phyloP scores from a whole-genome alignment of 2,329 filamentous ascomycete species.

The Didymellaceae sp. region DNA sequence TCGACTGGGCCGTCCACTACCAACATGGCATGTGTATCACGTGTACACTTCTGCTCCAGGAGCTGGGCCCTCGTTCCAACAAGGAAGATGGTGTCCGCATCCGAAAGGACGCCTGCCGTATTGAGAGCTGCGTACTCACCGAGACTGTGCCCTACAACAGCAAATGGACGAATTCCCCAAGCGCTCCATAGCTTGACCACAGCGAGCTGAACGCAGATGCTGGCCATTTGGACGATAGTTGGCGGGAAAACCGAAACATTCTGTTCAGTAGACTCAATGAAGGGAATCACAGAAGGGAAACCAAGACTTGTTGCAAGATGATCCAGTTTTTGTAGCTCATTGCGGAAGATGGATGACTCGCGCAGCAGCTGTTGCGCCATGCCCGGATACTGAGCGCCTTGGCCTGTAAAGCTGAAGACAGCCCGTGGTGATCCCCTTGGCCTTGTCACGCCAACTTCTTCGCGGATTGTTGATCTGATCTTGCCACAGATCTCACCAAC shows the following conservation, averaged over 20 bases:
- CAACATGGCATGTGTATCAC: not conserved
- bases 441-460: not conserved
- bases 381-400: slow-evolving; percentile 35
- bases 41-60: not conserved
- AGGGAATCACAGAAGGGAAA: not conserved
- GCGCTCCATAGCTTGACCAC: not conserved
- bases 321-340: not conserved
- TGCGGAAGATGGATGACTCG: not conserved
- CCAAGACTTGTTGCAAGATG: not conserved
- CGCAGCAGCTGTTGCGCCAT: not conserved
- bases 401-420: slow-evolving; percentile 50
- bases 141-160: slow-evolving; percentile 37
- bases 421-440: slow-evolving; percentile 16
- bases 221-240: not conserved
- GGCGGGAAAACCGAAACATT: not conserved
- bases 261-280: not conserved
- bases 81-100: slow-evolving; percentile 41
- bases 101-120: slow-evolving; percentile 43
- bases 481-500: not conserved
- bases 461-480: no score
- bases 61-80: slow-evolving; percentile 27
- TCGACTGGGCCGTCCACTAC: not conserved
- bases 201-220: not conserved
- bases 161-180: slow-evolving; percentile 12
- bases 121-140: slow-evolving; percentile 50